phyloP scores from a whole-genome alignment of 306 rosid species.

The Urtica urens region DNA sequence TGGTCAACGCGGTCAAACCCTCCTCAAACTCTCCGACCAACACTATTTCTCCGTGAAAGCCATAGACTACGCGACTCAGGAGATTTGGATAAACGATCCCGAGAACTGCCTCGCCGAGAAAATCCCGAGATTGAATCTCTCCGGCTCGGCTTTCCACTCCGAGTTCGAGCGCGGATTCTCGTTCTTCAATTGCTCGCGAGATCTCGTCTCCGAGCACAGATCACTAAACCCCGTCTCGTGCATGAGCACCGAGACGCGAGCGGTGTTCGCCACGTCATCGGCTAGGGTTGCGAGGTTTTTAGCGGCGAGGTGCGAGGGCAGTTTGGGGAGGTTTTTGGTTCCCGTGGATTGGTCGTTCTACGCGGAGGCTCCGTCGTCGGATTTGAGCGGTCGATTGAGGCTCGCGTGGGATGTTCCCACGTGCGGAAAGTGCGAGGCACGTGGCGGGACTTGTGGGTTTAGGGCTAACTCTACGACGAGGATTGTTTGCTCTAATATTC shows the following conservation, averaged over 20 bases:
- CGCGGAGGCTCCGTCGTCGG: constrained; percentile 24
- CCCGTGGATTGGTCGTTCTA: constrained; percentile 30
- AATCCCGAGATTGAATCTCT: constrained; percentile 35
- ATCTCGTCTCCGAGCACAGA: constrained; percentile 18
- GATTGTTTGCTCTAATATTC: constrained; percentile 30
- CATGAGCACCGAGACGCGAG: constrained; percentile 26
- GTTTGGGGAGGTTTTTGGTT: constrained; percentile 23
- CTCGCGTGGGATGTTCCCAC: constrained; percentile 48
- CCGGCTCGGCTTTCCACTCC: constrained; percentile 38
- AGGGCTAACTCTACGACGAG: constrained; percentile 16
- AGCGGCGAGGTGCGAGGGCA: constrained; percentile 23
- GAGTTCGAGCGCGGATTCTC: constrained; percentile 27
- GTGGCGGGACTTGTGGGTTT: constrained; percentile 51
- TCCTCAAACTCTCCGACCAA: constrained; percentile 35
- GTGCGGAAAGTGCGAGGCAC: constrained; percentile 47
- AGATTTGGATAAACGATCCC: constrained; percentile 62
- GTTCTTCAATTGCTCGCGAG: constrained; percentile 50
- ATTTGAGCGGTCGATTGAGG: constrained; percentile 26
- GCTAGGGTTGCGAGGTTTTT: constrained; percentile 3
- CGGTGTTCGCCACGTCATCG: constrained; percentile 48
- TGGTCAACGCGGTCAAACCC: constrained; percentile 23
- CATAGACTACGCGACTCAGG: constrained; percentile 48
- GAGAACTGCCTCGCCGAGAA: constrained; percentile 45
- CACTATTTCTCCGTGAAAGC: constrained; percentile 31
- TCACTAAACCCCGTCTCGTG: constrained; percentile 41